Evolutionary conservation across 2,329 filamentous ascomycete species (phyloP).

Genomic region (Purpureocillium lavendulum): DNA sequence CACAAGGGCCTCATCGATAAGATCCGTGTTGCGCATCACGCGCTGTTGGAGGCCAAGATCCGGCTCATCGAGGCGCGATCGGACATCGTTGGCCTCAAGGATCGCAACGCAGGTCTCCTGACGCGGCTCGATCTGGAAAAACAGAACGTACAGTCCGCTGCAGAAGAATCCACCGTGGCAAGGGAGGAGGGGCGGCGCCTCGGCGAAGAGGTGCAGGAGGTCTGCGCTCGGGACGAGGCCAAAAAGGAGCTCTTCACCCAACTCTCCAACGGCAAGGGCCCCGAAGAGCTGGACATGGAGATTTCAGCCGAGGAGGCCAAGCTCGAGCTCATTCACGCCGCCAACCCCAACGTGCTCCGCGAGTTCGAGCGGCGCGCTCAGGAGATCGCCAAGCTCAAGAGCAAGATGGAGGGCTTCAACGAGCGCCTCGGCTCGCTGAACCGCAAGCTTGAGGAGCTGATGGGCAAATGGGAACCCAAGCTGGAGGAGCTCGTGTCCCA

Average conservation of each 20-base stretch:
- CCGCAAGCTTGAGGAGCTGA: constrained; percentile 68
- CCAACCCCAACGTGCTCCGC: constrained; percentile 64
- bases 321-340: constrained; percentile 71
- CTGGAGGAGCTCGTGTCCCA: constrained; percentile 68
- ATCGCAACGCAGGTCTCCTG: constrained; percentile 54
- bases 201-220: constrained; percentile 26
- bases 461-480: constrained; percentile 71
- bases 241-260: constrained; percentile 31
- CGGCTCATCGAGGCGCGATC: constrained; percentile 73
- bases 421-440: constrained; percentile 57
- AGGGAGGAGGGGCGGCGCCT: constrained; percentile 24
- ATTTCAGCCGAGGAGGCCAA: constrained; percentile 67
- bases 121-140: constrained; percentile 39
- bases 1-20: constrained; percentile 52
- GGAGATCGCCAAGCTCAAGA: constrained; percentile 59
- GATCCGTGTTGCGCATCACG: constrained; percentile 54
- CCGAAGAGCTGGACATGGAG: constrained; percentile 61
- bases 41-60: constrained; percentile 61
- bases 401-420: constrained; percentile 45
- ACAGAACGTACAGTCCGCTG: constrained; percentile 23
- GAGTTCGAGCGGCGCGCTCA: constrained; percentile 68
- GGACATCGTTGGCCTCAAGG: constrained; percentile 62
- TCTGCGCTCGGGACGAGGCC: constrained; percentile 30
- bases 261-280: constrained; percentile 39
- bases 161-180: constrained; percentile 27